Evolutionary conservation across 352 stramenopile genomes (phyloP).

Genomic region (Globisporangium cylindrosporum): DNA sequence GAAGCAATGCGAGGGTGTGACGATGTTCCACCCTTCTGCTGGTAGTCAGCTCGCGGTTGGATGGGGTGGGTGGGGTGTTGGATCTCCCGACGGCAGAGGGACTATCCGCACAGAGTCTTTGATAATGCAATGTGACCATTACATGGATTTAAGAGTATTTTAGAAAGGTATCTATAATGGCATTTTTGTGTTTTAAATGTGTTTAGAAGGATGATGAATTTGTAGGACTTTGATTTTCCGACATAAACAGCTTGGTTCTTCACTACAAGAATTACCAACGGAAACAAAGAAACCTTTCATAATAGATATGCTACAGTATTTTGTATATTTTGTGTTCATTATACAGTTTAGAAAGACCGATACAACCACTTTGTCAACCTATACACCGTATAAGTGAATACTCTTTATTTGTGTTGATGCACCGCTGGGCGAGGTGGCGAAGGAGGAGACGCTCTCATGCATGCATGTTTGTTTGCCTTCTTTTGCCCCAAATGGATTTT

Average conservation of each 20-base stretch:
- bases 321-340: not conserved
- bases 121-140: not conserved
- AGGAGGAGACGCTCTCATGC: not conserved
- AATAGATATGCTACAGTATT: not conserved
- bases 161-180: not conserved
- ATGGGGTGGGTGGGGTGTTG: not conserved
- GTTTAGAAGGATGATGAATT: not conserved
- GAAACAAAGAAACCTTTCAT: not conserved
- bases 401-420: not conserved
- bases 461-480: not conserved
- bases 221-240: not conserved
- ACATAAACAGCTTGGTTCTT: not conserved
- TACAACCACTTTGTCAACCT: not conserved
- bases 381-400: not conserved
- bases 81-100: not conserved
- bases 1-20: not conserved
- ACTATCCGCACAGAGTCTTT: no score
- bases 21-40: slow-evolving; percentile 9
- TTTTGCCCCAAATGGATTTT: not conserved
- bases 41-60: slow-evolving; percentile 1
- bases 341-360: not conserved
- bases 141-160: not conserved
- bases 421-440: not conserved
- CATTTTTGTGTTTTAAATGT: not conserved
- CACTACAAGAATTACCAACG: not conserved